A percentile compares a stretch with the other conserved stretches of the same genome.
phyloP scores from a whole-genome alignment of 805 yeast species.

The Grigorovia yakushimaensis region DNA sequence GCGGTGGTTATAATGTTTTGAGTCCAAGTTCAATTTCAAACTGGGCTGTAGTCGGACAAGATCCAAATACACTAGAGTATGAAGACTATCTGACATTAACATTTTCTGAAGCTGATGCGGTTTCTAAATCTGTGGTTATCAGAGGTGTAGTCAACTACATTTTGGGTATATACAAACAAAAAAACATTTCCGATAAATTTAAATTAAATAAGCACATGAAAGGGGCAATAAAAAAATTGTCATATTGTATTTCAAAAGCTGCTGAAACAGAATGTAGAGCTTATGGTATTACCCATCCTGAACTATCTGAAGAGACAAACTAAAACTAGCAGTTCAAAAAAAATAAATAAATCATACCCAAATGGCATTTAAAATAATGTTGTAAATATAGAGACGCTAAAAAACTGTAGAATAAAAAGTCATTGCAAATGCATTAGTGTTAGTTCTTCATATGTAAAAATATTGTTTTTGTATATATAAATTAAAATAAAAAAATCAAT shows the following conservation, averaged over 20 bases:
- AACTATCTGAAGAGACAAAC: background rate
- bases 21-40: constrained; percentile 13
- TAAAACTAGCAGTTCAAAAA: no score
- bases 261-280: constrained; percentile 4
- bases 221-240: background rate
- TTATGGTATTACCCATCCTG: constrained; percentile 10
- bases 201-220: background rate
- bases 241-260: background rate
- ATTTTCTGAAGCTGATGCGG: constrained; percentile 32
- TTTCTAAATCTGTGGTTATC: constrained; percentile 29
- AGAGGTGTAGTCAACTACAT: constrained; percentile 32
- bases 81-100: constrained; percentile 34
- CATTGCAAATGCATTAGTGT: no score
- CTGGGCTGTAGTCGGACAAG: constrained; percentile 14
- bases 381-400: no score
- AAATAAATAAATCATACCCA: no score
- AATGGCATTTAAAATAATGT: no score
- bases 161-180: constrained; percentile 21
- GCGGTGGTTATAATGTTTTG: constrained; percentile 9
- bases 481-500: no score
- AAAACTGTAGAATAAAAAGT: no score
- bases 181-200: background rate
- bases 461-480: no score
- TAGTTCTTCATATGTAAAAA: no score
- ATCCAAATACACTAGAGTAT: constrained; percentile 8